Evolutionary conservation across 441 rosid genomes (phyloP), one percentile per base, ranked within the genome.

Genomic region (Biscutella laevigata): DNA sequence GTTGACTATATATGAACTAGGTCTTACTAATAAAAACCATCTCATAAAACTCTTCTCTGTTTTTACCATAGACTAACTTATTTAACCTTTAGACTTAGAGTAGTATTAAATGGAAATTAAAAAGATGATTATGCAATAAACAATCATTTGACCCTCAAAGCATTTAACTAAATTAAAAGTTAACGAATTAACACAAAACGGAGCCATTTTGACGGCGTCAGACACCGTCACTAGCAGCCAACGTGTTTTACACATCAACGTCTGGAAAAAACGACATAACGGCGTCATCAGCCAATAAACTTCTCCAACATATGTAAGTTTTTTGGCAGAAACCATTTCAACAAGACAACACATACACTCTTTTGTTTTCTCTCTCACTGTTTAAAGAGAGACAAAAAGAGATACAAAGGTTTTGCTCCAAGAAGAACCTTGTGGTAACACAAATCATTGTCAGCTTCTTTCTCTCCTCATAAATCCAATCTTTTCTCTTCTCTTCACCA

Each of bases 181-280:
- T 48, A n/a, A n/a, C n/a, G n/a, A 19, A 30, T 6, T 22, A 7
- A 40, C 27, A 33, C 34, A n/a, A 33, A 42, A 9, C 28, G 44
- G 41, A 36, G 53, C n/a, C 1, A 43, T n/a, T 1, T 10, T 28
- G 38, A 62, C 68, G 61, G 61, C 61, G 68, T 54, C 29, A 62
- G 45, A 55, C 1, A 10, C 0, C 50, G 62, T 46, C 56, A 46
- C 16, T 29, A 48, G 55, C 35, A 42, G 58, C 43, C 62, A 63
- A 55, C 51, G 25, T 37, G 29, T 33, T 27, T 4, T 7, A 28
- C 21, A 25, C 16, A 54, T 22, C 9, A 47, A 55, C 62, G 51
- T 55, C 50, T 36, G 3, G n/a, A n/a, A 50, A 55, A 63, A 55
- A 63, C 68, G 68, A 55, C 57, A 55, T 30, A 63, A 63, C 45